phyloP scores from a whole-genome alignment of 768 basidiomycete species.

The Boletus vermiculosoides region DNA sequence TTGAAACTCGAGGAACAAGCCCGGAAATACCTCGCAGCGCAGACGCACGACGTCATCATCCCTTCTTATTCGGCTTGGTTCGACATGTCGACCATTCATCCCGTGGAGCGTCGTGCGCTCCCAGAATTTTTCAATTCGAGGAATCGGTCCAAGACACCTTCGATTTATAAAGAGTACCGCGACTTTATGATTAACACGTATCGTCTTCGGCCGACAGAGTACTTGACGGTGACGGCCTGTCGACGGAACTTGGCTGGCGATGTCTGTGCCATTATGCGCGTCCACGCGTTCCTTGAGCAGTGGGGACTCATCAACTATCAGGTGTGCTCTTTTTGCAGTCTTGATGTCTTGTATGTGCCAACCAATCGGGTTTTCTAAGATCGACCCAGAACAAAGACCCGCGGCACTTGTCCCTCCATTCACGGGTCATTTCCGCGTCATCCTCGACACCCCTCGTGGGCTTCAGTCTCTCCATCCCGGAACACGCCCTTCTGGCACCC shows the following conservation, averaged over 20 bases:
- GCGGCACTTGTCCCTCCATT: slow-evolving; percentile 95
- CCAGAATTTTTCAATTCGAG: slow-evolving; percentile 98
- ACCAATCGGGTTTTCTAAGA: slow-evolving; percentile 47
- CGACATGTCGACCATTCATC: slow-evolving; percentile 90
- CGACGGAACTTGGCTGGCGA: slow-evolving; percentile 95
- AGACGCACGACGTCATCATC: slow-evolving; percentile 95
- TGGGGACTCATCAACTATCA: slow-evolving; percentile 99
- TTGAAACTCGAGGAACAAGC: slow-evolving; percentile 81
- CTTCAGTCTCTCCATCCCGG: slow-evolving; percentile 91
- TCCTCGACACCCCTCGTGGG: slow-evolving; percentile 94
- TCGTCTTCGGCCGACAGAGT: slow-evolving; percentile 88
- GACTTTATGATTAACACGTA: slow-evolving; percentile 99
- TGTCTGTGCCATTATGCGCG: slow-evolving; percentile 98
- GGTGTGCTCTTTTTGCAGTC: slow-evolving; percentile 43
- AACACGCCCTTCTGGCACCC: slow-evolving; percentile 53
- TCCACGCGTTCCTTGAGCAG: slow-evolving; percentile 97
- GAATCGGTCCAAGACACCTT: slow-evolving; percentile 92
- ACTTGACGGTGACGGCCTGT: slow-evolving; percentile 96
- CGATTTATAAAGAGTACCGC: slow-evolving; percentile 98
- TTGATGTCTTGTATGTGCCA: background rate
- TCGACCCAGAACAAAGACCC: slow-evolving; percentile 95
- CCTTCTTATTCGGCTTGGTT: slow-evolving; percentile 99
- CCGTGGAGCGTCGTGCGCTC: slow-evolving; percentile 86
- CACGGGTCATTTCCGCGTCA: slow-evolving; percentile 97
- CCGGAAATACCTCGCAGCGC: slow-evolving; percentile 91